A percentile compares a stretch with the other conserved stretches of the same genome.
phyloP scores from a whole-genome alignment of 2,329 filamentous ascomycete species.

The Hypoxylon sp. region DNA sequence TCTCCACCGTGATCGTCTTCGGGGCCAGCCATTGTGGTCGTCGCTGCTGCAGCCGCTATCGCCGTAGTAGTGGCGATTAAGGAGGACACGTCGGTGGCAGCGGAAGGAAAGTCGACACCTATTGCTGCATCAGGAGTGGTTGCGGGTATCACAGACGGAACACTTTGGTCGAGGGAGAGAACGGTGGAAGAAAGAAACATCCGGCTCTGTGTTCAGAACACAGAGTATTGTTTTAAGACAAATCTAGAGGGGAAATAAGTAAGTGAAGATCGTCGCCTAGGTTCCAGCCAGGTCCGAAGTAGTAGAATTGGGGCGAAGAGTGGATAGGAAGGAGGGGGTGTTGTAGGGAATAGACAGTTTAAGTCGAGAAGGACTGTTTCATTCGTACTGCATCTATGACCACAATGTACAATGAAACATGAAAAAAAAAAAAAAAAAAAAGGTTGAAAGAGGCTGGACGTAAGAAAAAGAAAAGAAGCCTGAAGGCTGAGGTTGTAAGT shows the following conservation, averaged over 20 bases:
- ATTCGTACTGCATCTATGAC: conserved; percentile 14
- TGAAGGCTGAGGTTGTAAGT: conserved; percentile 17
- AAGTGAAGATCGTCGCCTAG: conserved; percentile 38
- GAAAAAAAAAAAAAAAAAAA: background rate
- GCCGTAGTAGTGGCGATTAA: conserved; percentile 43
- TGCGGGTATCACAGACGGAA: conserved; percentile 37
- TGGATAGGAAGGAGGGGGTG: background rate
- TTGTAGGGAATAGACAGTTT: conserved; percentile 15
- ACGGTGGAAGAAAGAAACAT: conserved; percentile 46
- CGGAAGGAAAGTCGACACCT: conserved; percentile 40
- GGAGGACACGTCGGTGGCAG: conserved; percentile 39
- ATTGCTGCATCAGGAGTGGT: conserved; percentile 40
- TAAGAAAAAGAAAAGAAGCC: conserved; percentile 10
- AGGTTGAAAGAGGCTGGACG: background rate
- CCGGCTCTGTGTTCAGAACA: conserved; percentile 32
- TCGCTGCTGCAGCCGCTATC: conserved; percentile 42
- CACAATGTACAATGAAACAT: conserved; percentile 23
- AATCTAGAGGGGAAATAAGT: conserved; percentile 23
- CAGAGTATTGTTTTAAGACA: conserved; percentile 8
- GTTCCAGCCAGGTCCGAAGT: conserved; percentile 36
- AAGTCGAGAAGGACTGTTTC: conserved; percentile 9
- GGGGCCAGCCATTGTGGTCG: conserved; percentile 35
- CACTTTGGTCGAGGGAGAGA: conserved; percentile 35
- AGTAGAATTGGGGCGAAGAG: background rate
- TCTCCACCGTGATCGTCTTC: conserved; percentile 60